phyloP scores from a whole-genome alignment of 2,329 filamentous ascomycete species.

The Trichoderma lentiforme region DNA sequence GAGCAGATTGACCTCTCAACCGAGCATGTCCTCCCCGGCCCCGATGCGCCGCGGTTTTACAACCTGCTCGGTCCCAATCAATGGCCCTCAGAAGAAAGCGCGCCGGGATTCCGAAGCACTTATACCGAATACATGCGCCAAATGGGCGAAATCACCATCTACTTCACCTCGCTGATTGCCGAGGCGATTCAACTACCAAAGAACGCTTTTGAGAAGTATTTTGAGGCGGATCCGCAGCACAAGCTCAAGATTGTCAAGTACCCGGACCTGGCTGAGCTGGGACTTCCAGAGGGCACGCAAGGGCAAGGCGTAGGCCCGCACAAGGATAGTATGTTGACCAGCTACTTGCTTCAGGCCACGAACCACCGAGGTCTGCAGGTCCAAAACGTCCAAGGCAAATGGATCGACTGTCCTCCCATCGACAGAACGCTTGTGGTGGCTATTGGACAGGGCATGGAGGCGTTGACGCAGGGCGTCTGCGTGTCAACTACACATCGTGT shows the following conservation, averaged over 20 bases:
- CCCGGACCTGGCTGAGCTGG: slow-evolving; percentile 65
- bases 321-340: slow-evolving; percentile 81
- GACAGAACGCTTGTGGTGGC: slow-evolving; percentile 78
- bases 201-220: slow-evolving; percentile 73
- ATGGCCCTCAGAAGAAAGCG: slow-evolving; percentile 64
- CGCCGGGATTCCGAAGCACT: slow-evolving; percentile 65
- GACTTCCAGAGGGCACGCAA: slow-evolving; percentile 39
- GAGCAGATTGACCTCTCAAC: slow-evolving; percentile 88
- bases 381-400: slow-evolving; percentile 72
- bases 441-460: slow-evolving; percentile 84
- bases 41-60: slow-evolving; percentile 64
- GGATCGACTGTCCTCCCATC: slow-evolving; percentile 79
- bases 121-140: slow-evolving; percentile 73
- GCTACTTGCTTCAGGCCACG: slow-evolving; percentile 76
- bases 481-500: slow-evolving; percentile 80
- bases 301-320: slow-evolving; percentile 71
- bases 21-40: slow-evolving; percentile 63
- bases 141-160: slow-evolving; percentile 69
- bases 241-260: slow-evolving; percentile 90
- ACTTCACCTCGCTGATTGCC: slow-evolving; percentile 77
- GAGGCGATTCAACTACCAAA: slow-evolving; percentile 73
- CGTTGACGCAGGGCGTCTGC: slow-evolving; percentile 78
- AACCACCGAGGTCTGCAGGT: slow-evolving; percentile 76
- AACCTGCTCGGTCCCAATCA: slow-evolving; percentile 76
- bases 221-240: slow-evolving; percentile 72